Evolutionary conservation across 2,329 filamentous ascomycete species (phyloP), one percentile per base, ranked within the genome.

Genomic region (Pyricularia sp.): DNA sequence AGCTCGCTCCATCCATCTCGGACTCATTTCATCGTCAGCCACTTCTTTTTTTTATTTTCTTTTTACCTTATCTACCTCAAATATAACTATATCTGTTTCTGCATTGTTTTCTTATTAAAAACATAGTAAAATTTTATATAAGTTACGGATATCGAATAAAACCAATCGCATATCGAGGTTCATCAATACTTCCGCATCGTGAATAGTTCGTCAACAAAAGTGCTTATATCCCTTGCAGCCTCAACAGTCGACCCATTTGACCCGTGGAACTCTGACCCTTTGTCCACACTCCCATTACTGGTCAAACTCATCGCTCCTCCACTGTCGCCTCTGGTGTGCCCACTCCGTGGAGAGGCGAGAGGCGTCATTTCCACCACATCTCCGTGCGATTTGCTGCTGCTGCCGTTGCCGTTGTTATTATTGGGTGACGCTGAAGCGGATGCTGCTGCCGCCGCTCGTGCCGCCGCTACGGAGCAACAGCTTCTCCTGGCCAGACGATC

Each of bases 151-250:
- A 50, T 9, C 14, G 12, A 14, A 36, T n/a, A 7, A 20, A n/a
- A n/a, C 42, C 20, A n/a, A n/a, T 50, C 42, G 14, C 20, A 7
- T 50, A 50, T 12, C 58, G 25, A 26, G 23, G 10, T 7, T 17
- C 9, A n/a, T 65, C 31, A 65, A 17, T 65, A 65, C 31, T 42
- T 23, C n/a, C 31, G n/a, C 17, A 23, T 36, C 64, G 64, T 65
- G 12, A 65, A 65, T 30, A 65, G 31, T 30, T 50, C 31, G 64
- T 65, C 64, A 25, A 65, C 64, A 65, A 65, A 65, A 25, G 31
- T 65, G 11, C 28, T 33, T 23, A 65, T 26, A 17, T 50, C 23
- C 64, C 33, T 25, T 25, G 11, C 64, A 14, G 64, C 30, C 20
- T 50, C 33, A n/a, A 50, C 42, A 50, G 5, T 50, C 14, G 42